Evolutionary conservation across 2,329 filamentous ascomycete genomes (phyloP).

Genomic region (Cordyceps tenuipes): DNA sequence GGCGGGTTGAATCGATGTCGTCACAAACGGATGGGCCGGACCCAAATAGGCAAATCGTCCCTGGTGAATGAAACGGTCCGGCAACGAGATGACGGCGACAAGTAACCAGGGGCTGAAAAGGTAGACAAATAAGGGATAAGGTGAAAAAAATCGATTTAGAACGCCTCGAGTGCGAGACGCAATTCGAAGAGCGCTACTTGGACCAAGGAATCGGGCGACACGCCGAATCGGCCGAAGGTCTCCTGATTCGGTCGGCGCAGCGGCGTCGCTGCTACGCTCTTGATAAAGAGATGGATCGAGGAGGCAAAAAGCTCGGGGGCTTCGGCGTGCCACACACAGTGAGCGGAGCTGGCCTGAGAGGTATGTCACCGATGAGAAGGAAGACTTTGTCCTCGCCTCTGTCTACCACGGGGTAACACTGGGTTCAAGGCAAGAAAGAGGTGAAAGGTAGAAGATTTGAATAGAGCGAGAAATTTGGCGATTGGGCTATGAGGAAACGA

Average conservation of each 20-base stretch:
- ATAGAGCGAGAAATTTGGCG: neutral
- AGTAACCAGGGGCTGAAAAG: too few species aligned
- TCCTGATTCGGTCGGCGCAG: neutral
- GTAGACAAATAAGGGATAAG: neutral
- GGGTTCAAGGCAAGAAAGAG: neutral
- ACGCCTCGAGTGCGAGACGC: neutral
- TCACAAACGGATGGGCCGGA: constrained; percentile 8
- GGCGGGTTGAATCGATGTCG: constrained; percentile 2
- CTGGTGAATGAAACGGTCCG: neutral
- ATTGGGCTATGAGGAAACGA: neutral
- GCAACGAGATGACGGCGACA: neutral
- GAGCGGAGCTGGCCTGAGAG: neutral
- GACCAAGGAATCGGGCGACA: neutral
- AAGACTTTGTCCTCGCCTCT: neutral
- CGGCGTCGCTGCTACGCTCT: neutral
- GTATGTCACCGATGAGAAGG: neutral
- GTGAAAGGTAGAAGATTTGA: neutral
- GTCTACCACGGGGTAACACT: neutral
- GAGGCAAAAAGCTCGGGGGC: neutral
- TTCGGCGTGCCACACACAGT: neutral
- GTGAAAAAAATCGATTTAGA: neutral
- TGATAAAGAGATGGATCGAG: too few species aligned
- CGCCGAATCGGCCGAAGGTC: neutral
- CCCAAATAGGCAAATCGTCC: neutral
- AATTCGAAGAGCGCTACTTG: neutral